A percentile compares a stretch with the other conserved stretches of the same genome.
These are phyloP conservation scores for Fragaria iinumae DNA, from an alignment of 306 rosid genomes.

Conservation along the genomic window DNA sequence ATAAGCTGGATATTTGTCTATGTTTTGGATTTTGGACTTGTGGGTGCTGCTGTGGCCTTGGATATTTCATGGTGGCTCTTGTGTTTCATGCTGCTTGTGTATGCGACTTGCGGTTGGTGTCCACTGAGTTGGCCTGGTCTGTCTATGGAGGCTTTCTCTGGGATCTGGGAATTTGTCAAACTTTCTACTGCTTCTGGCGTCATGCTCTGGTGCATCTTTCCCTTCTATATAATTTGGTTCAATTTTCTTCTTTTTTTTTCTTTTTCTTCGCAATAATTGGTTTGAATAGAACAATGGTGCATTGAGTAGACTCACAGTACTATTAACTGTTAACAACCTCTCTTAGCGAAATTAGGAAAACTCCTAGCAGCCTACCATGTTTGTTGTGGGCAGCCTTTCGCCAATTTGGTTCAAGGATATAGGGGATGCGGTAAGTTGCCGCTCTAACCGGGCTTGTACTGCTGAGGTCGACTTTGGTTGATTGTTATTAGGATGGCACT, in stretches of 20 bases:
- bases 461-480: no score
- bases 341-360: no score
- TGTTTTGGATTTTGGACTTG: conserved; percentile 47
- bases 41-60: conserved; percentile 47
- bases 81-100: conserved; percentile 31
- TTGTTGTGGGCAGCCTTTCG: no score
- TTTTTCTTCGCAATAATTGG: neutral
- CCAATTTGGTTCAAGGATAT: no score
- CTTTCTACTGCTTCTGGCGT: conserved; percentile 58
- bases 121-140: conserved; percentile 57
- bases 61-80: conserved; percentile 49
- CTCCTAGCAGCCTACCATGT: no score
- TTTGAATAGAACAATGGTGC: no score
- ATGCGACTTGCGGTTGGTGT: conserved; percentile 46
- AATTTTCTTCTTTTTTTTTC: neutral
- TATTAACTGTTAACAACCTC: no score
- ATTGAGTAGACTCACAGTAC: no score
- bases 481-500: no score
- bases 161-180: conserved; percentile 53
- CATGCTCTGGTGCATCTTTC: conserved; percentile 39
- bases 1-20: conserved; percentile 36
- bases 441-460: no score
- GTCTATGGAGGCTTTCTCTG: conserved; percentile 47
- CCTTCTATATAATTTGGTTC: neutral
- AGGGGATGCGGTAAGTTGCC: no score